Evolutionary conservation across 768 basidiomycete species (phyloP).

Genomic region (Pleurotus citrinopileatus): DNA sequence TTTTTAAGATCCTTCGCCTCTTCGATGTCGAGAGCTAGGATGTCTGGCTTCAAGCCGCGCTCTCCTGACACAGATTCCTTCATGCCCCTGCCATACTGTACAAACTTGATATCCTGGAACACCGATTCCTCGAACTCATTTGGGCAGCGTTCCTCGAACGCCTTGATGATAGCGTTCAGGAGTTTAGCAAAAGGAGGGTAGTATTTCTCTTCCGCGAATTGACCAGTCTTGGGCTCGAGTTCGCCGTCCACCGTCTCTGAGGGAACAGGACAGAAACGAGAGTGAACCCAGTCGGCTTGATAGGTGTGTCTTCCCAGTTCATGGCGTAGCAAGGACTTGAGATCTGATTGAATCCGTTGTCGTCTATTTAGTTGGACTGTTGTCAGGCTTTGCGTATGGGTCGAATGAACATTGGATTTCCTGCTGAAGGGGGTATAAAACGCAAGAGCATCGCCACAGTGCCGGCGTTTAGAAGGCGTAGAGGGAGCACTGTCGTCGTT

Average conservation of each 20-base stretch:
- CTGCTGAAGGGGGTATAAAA: too few species aligned
- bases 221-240: neutral
- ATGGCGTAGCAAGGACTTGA: neutral
- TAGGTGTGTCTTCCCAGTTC: neutral
- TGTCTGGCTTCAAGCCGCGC: neutral
- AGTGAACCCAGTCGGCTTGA: neutral
- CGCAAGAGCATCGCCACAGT: too few species aligned
- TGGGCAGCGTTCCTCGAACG: neutral
- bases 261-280: neutral
- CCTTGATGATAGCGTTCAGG: neutral
- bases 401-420: too few species aligned
- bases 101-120: neutral
- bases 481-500: too few species aligned
- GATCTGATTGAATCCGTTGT: too few species aligned
- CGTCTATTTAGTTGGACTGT: too few species aligned
- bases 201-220: neutral
- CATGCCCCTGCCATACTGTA: neutral
- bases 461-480: too few species aligned
- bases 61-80: neutral
- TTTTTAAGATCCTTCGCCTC: neutral
- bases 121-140: neutral
- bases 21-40: neutral
- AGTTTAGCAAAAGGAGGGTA: neutral
- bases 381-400: too few species aligned
- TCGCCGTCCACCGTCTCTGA: neutral